A percentile compares a stretch with the other conserved stretches of the same genome.
phyloP scores from a whole-genome alignment of 1,139 yeast genomes.

The Pichia sp. region DNA sequence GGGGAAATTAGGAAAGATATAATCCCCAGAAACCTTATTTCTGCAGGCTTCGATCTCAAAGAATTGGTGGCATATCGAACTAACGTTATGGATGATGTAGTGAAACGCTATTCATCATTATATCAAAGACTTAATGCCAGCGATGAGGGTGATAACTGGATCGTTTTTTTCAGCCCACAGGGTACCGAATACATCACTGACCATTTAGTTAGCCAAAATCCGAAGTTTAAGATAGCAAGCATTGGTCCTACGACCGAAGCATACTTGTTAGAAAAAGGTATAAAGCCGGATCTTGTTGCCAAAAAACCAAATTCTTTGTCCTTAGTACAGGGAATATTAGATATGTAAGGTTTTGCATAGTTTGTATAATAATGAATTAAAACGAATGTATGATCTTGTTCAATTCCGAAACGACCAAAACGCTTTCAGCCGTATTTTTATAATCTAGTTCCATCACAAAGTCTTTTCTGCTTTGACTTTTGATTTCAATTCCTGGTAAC shows the following conservation, averaged over 20 bases:
- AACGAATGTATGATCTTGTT: constrained; percentile 60
- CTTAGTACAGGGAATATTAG: constrained; percentile 40
- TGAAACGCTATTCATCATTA: constrained; percentile 36
- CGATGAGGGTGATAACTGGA: constrained; percentile 44
- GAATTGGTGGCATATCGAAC: constrained; percentile 76
- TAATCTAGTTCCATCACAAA: constrained; percentile 58
- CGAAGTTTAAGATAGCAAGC: constrained; percentile 55
- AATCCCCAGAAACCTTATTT: constrained; percentile 58
- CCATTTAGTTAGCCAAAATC: constrained; percentile 34
- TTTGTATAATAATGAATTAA: constrained; percentile 30
- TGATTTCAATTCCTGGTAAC: constrained; percentile 62
- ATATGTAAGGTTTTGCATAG: not conserved
- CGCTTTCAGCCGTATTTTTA: constrained; percentile 62
- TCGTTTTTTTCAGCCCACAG: constrained; percentile 88
- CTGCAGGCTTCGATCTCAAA: constrained; percentile 44
- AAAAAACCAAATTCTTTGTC: constrained; percentile 67
- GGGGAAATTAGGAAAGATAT: constrained; percentile 84
- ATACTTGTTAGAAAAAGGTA: constrained; percentile 48
- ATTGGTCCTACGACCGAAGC: constrained; percentile 92
- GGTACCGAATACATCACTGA: constrained; percentile 66
- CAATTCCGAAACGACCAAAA: constrained; percentile 69
- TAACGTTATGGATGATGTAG: constrained; percentile 44
- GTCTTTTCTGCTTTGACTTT: constrained; percentile 30
- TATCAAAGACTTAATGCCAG: constrained; percentile 20
- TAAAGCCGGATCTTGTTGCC: constrained; percentile 64